These are phyloP conservation scores for Pseudevernia furfuracea DNA, from an alignment of 495 filamentous ascomycete genomes.

Conservation along the genomic window DNA sequence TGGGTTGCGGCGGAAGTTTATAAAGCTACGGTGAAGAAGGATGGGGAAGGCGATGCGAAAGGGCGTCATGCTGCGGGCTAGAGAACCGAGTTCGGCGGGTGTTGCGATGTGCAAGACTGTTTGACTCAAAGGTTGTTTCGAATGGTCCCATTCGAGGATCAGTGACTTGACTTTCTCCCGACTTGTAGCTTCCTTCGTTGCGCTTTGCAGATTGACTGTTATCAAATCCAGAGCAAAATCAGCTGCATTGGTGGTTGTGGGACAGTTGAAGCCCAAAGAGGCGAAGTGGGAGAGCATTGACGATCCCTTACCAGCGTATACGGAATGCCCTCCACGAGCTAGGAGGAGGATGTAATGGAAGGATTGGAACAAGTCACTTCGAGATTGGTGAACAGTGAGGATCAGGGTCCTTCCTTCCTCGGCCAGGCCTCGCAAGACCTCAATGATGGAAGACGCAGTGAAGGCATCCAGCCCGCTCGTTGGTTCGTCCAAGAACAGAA, in stretches of 20 bases:
- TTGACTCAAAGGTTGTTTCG: constrained; percentile 22
- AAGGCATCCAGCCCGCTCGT: constrained; percentile 71
- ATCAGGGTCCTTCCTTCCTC: constrained; percentile 67
- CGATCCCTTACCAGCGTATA: constrained; percentile 57
- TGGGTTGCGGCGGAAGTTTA: constrained; percentile 63
- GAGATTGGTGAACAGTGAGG: constrained; percentile 67
- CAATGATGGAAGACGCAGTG: constrained; percentile 65
- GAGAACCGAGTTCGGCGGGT: constrained; percentile 60
- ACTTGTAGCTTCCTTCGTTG: constrained; percentile 48
- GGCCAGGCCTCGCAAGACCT: constrained; percentile 58
- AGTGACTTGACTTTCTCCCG: constrained; percentile 51
- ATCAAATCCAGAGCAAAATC: constrained; percentile 72
- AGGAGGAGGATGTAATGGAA: constrained; percentile 66
- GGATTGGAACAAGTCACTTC: constrained; percentile 60
- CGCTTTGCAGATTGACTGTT: constrained; percentile 61
- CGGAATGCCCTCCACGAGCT: constrained; percentile 56
- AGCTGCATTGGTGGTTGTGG: constrained; percentile 60
- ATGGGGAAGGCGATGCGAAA: constrained; percentile 56
- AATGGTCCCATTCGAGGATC: constrained; percentile 45
- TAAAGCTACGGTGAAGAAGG: constrained; percentile 52
- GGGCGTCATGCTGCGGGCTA: constrained; percentile 52
- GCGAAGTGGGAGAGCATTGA: constrained; percentile 60
- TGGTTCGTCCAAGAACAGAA: constrained; percentile 66
- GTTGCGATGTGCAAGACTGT: constrained; percentile 44
- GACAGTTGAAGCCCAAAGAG: constrained; percentile 52